Evolutionary conservation across 805 yeast genomes (phyloP).

Genomic region (Candida railenensis): DNA sequence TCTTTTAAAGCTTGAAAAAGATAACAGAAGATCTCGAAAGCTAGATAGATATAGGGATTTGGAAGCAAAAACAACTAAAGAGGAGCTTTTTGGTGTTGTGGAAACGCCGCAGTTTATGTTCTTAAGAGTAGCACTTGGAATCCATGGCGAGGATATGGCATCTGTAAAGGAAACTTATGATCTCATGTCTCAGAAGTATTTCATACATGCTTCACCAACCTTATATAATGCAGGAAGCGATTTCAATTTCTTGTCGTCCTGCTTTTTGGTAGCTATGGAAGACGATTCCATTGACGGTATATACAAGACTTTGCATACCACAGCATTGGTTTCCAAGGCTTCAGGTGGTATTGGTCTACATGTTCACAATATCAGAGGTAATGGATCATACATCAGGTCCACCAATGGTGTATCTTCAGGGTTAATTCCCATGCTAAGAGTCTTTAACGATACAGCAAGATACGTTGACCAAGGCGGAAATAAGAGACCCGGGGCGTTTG

Average conservation of each 20-base stretch:
- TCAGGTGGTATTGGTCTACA: conserved; percentile 97
- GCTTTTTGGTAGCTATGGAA: conserved; percentile 87
- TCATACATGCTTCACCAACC: conserved; percentile 95
- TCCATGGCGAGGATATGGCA: conserved; percentile 69
- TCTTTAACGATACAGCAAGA: conserved; percentile 92
- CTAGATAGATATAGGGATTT: not conserved
- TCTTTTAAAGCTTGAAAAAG: conserved; percentile 44
- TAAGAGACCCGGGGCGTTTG: conserved; percentile 97
- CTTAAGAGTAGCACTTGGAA: conserved; percentile 90
- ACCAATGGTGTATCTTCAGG: conserved; percentile 94
- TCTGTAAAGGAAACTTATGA: conserved; percentile 79
- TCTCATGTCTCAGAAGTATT: conserved; percentile 81
- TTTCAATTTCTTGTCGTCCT: conserved; percentile 81
- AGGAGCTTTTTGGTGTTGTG: conserved; percentile 36
- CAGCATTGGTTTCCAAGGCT: conserved; percentile 88
- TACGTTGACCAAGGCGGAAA: conserved; percentile 99
- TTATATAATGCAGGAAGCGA: conserved; percentile 92
- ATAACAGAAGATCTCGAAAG: not conserved
- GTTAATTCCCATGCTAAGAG: conserved; percentile 92
- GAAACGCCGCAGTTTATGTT: conserved; percentile 92
- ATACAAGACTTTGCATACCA: conserved; percentile 80
- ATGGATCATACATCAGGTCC: conserved; percentile 87
- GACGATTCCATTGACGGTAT: conserved; percentile 97
- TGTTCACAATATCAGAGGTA: conserved; percentile 80
- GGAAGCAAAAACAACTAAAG: not conserved